Base-by-base conservation (phyloP, 1,139 yeast genomes). In the Debaryomyces coudertii region DNA sequence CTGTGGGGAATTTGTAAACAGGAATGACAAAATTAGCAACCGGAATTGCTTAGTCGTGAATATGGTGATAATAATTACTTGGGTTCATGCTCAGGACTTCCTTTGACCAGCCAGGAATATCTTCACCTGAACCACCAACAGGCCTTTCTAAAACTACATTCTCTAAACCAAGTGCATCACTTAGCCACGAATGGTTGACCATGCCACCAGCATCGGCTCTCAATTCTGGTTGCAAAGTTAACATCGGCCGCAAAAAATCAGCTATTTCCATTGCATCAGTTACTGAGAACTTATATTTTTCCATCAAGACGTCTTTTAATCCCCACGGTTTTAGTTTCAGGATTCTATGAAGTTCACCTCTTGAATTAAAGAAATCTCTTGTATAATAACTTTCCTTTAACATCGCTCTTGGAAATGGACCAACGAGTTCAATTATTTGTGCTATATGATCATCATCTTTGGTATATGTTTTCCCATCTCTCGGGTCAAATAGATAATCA, bases 141-240 rank as follows among this genome's bases (percentile, higher is more conserved):
- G 84, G 79, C 47, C 86, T 63, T 54, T 80, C 86, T 39, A 75
- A 63, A 7, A 76, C 76, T 24, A 80, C 76, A 51, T 78, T 73
- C 43, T 82, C 87, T 49, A 81, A 68, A 0, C 88, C 87, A 35
- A 73, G 66, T 1, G 85, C 84, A 57, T 83, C 87, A 48, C 72
- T 71, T 37, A 89, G 69, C 95, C 95, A 89, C n/a, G 79, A 79
- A 58, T 87, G 95, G 53, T 84, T 83, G 11, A 85, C 75, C 81
- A 84, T 79, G 27, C 89, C 90, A 24, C 93, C 95, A 12, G 92
- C 92, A 67, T 84, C 95, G 16, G 88, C 89, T 45, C 97, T 73
- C 34, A 66, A 57, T 53, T 76, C 82, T 1, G 96, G 96, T 58
- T 81, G 84, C 23, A 87, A 65, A 11, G 77, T 67, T 38, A 90